Evolutionary conservation across 1,139 yeast species (phyloP).

Genomic region (Nakaseomyces delphensis): DNA sequence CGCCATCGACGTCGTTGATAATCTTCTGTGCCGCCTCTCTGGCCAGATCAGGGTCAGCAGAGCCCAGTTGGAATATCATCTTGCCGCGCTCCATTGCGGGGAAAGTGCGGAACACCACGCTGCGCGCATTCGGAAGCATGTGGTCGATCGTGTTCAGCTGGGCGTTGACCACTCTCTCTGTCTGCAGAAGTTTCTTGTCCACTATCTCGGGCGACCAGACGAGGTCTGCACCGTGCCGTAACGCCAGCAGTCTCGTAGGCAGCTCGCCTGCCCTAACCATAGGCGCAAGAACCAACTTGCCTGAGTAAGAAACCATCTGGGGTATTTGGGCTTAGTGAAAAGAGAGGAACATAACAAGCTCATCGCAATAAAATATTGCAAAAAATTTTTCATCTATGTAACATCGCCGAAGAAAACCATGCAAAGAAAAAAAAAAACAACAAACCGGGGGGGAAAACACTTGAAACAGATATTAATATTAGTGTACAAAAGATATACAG

Average conservation of each 20-base stretch:
- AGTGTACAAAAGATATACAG: no score
- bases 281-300: constrained; percentile 82
- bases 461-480: no score
- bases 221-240: constrained; percentile 80
- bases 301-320: constrained; percentile 23
- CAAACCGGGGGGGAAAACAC: no score
- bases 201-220: constrained; percentile 95
- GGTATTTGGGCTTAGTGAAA: not conserved
- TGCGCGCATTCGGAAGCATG: constrained; percentile 24
- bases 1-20: constrained; percentile 80
- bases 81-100: constrained; percentile 53
- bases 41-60: constrained; percentile 75
- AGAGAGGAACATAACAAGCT: no score
- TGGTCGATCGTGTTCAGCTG: constrained; percentile 54
- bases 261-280: constrained; percentile 95
- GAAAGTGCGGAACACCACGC: constrained; percentile 57
- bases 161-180: constrained; percentile 52
- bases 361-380: not conserved
- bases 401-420: no score
- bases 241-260: constrained; percentile 73
- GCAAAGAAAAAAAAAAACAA: no score
- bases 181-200: constrained; percentile 69
- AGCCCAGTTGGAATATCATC: constrained; percentile 83
- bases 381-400: no score
- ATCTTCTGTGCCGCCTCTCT: constrained; percentile 77